These are phyloP conservation scores for Circinella minor DNA, from an alignment of 371 early-diverging fungal species.

Conservation along the genomic window DNA sequence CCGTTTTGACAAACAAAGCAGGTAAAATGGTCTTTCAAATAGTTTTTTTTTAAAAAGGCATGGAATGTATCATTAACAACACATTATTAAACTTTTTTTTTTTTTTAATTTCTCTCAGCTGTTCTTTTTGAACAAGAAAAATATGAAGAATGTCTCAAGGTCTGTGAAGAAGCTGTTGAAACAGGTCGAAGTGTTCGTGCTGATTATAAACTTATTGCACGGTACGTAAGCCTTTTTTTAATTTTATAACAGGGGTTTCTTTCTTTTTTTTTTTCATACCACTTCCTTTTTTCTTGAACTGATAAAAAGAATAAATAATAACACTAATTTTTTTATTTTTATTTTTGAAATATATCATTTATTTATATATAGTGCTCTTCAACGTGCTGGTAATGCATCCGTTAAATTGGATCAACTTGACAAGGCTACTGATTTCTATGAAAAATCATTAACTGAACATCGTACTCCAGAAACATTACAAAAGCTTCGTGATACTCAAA, in stretches of 20 bases:
- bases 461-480: conserved; percentile 92
- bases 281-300: not conserved
- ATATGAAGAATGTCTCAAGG: conserved; percentile 90
- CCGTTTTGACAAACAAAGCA: conserved; percentile 94
- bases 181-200: conserved; percentile 89
- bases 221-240: conserved; percentile 41
- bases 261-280: not conserved
- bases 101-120: conserved; percentile 48
- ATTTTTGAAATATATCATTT: no score
- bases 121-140: conserved; percentile 94
- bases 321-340: no score
- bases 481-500: conserved; percentile 90
- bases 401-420: conserved; percentile 77
- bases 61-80: no score
- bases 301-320: no score
- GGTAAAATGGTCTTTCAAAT: no score
- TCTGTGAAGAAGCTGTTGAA: conserved; percentile 92
- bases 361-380: conserved; percentile 68
- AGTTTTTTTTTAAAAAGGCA: no score
- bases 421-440: conserved; percentile 90
- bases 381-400: conserved; percentile 92
- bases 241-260: not conserved
- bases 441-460: conserved; percentile 95
- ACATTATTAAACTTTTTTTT: not conserved
- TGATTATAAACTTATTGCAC: conserved; percentile 95